Percentiles rank a stretch among this genome's conserved stretches.
These are phyloP conservation scores for Fomes fomentarius DNA, from an alignment of 1,284 basidiomycete genomes.

Conservation along the genomic window DNA sequence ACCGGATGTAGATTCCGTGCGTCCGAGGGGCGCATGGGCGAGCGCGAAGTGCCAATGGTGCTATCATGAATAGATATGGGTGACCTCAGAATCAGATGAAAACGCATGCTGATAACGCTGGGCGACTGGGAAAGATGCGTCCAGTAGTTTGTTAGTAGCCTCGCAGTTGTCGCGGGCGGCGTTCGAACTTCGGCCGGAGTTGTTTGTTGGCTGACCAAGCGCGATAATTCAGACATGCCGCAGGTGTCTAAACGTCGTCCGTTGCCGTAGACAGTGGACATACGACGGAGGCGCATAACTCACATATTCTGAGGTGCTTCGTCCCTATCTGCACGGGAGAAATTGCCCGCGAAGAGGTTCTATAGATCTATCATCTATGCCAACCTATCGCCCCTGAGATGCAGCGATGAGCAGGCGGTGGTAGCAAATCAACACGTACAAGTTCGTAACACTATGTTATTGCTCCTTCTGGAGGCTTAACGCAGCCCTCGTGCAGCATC, in stretches of 20 bases:
- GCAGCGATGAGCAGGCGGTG: conserved; percentile 8
- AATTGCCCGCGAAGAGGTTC: neutral
- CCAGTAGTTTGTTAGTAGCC: no score
- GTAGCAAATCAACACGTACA: conserved; percentile 5
- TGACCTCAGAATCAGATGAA: no score
- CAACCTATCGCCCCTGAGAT: conserved; percentile 20
- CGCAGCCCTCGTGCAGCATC: neutral
- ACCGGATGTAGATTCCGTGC: neutral
- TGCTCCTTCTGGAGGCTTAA: neutral
- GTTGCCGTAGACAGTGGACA: conserved; percentile 11
- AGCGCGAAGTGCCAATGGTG: no score
- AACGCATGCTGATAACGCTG: no score
- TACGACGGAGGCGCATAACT: conserved; percentile 23
- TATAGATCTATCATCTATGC: conserved; percentile 1
- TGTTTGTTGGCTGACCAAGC: no score
- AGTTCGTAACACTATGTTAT: conserved; percentile 12
- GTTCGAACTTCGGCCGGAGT: no score
- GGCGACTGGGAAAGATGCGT: no score
- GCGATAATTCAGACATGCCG: neutral
- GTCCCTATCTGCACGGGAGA: conserved; percentile 5
- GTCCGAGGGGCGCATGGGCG: neutral
- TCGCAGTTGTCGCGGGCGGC: no score
- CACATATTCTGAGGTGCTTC: conserved; percentile 18
- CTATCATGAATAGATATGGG: no score
- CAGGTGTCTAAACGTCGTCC: conserved; percentile 1